phyloP scores from a whole-genome alignment of 208 protist genomes.

The Crithidia thermophila region DNA sequence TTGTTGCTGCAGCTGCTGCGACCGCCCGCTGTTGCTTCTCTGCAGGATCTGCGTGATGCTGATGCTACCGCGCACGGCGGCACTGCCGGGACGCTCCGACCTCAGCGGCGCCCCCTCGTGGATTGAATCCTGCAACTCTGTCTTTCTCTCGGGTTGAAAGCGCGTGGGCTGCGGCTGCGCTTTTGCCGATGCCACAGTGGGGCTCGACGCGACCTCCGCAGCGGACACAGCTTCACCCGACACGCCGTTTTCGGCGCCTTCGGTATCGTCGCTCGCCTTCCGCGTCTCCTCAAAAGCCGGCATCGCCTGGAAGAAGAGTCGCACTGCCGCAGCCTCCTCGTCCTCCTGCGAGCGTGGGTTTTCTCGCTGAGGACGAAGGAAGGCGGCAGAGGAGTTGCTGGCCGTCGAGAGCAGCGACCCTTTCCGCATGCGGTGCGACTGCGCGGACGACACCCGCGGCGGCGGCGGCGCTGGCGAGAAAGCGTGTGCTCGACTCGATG shows the following conservation, averaged over 20 bases:
- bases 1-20: not conserved
- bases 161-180: too few relatives aligned
- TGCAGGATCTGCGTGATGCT: not conserved
- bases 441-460: constrained; percentile 1
- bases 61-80: not conserved
- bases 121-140: too few relatives aligned
- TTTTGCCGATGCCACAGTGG: too few relatives aligned
- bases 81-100: too few relatives aligned
- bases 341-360: not conserved
- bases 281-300: not conserved
- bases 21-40: not conserved
- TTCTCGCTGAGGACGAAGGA: constrained; percentile 2
- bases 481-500: too few relatives aligned
- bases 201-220: too few relatives aligned
- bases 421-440: constrained; percentile 9
- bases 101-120: too few relatives aligned
- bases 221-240: too few relatives aligned
- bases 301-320: constrained; percentile 19
- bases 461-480: constrained; percentile 7
- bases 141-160: too few relatives aligned
- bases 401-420: constrained; percentile 16
- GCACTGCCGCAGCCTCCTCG: constrained; percentile 13
- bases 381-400: constrained; percentile 17
- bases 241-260: not conserved
- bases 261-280: not conserved